A percentile compares a stretch with the other conserved stretches of the same genome.
These are phyloP conservation scores for Ajuga reptans DNA, from an alignment of 305 asterid species.

Conservation along the genomic window DNA sequence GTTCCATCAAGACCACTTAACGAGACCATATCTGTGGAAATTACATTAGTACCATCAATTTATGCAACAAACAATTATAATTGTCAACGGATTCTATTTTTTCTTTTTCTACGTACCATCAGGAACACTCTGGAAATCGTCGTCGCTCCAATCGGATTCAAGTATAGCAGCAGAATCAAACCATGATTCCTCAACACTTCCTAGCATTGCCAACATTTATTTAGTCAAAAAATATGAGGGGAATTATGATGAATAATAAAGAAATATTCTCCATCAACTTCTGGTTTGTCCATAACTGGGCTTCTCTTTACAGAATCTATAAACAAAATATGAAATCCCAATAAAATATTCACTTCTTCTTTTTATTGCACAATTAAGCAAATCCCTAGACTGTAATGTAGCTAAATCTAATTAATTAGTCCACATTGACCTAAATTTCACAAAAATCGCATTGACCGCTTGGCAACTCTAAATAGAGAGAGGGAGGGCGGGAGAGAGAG, in stretches of 20 bases:
- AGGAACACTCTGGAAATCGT: conserved; percentile 80
- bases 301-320: neutral
- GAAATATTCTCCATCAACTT: neutral
- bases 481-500: neutral
- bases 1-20: conserved; percentile 39
- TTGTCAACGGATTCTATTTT: too few relatives aligned
- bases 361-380: neutral
- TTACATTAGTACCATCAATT: neutral
- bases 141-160: conserved; percentile 90
- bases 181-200: conserved; percentile 80
- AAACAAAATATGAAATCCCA: neutral
- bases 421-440: neutral
- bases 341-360: neutral
- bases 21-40: conserved; percentile 48
- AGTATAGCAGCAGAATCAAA: conserved; percentile 67
- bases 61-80: neutral
- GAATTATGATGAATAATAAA: too few relatives aligned
- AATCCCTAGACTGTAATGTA: neutral
- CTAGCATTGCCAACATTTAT: conserved; percentile 31
- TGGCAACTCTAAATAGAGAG: neutral
- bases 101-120: conserved; percentile 48
- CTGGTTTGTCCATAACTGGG: neutral
- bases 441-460: neutral
- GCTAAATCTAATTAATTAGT: neutral
- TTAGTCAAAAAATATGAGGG: neutral